A percentile compares a stretch with the other conserved stretches of the same genome.
Evolutionary conservation across 805 yeast species (phyloP).

Genomic region (Pichia insulana): DNA sequence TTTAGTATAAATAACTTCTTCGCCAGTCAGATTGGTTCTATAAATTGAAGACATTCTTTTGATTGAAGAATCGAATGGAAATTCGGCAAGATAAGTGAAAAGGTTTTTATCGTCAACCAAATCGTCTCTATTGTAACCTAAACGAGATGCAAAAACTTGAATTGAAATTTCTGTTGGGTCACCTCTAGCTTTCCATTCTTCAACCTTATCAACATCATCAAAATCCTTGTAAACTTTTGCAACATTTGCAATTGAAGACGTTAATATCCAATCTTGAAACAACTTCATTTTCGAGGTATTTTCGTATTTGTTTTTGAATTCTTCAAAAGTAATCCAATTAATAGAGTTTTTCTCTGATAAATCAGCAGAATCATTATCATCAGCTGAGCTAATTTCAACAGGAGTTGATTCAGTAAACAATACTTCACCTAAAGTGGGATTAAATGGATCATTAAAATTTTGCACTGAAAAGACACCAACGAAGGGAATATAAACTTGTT

Average conservation of each 20-base stretch:
- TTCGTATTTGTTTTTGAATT: slow-evolving; percentile 12
- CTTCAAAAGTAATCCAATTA: slow-evolving; percentile 23
- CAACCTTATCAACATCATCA: slow-evolving; percentile 26
- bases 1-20: slow-evolving; percentile 39
- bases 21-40: slow-evolving; percentile 22
- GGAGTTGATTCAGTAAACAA: slow-evolving; percentile 31
- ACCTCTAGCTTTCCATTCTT: slow-evolving; percentile 69
- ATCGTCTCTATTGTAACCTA: slow-evolving; percentile 39
- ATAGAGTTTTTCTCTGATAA: slow-evolving; percentile 19
- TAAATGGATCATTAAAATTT: slow-evolving; percentile 49
- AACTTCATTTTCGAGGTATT: slow-evolving; percentile 13
- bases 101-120: slow-evolving; percentile 32
- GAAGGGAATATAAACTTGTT: slow-evolving; percentile 58
- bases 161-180: slow-evolving; percentile 89
- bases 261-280: slow-evolving; percentile 44
- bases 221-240: slow-evolving; percentile 51
- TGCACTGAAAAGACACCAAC: slow-evolving; percentile 48
- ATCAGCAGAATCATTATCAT: slow-evolving; percentile 26
- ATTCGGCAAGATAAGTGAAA: slow-evolving; percentile 50
- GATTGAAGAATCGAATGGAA: slow-evolving; percentile 66
- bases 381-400: slow-evolving; percentile 29
- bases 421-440: slow-evolving; percentile 52
- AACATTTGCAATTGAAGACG: slow-evolving; percentile 74
- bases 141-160: slow-evolving; percentile 63
- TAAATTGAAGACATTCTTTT: slow-evolving; percentile 67